These are phyloP conservation scores for Melaleuca quinquenervia DNA, from an alignment of 345 rosid genomes.

Conservation along the genomic window DNA sequence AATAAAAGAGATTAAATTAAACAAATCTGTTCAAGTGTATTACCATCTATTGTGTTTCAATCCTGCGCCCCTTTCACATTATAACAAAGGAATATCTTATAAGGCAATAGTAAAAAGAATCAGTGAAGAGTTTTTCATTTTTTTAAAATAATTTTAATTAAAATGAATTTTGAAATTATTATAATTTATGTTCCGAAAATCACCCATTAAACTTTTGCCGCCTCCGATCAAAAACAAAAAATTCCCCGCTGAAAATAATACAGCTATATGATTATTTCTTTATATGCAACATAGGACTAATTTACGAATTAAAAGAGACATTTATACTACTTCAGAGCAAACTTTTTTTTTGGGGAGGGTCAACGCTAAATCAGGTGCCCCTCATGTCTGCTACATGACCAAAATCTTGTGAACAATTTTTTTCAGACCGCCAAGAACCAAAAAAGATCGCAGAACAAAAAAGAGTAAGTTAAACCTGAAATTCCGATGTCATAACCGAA, in stretches of 20 bases:
- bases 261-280: not conserved
- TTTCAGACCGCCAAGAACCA: too few relatives aligned
- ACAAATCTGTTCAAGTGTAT: not conserved
- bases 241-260: not conserved
- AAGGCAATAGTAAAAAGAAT: too few relatives aligned
- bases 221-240: too few relatives aligned
- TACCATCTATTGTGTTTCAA: not conserved
- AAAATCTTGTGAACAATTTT: not conserved
- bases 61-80: not conserved
- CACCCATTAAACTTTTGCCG: not conserved
- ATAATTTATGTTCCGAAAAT: not conserved
- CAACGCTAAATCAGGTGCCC: not conserved
- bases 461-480: slow-evolving; percentile 18
- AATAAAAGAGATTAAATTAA: not conserved
- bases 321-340: not conserved
- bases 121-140: not conserved
- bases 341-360: not conserved
- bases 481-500: slow-evolving; percentile 64
- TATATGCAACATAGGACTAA: not conserved
- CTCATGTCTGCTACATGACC: not conserved
- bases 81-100: not conserved
- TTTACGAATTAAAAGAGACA: not conserved
- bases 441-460: not conserved
- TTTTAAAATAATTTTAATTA: not conserved
- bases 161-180: not conserved